Evolutionary conservation across 441 rosid species (phyloP), one percentile per base, ranked within the genome.

Genomic region (Erodium trifolium): DNA sequence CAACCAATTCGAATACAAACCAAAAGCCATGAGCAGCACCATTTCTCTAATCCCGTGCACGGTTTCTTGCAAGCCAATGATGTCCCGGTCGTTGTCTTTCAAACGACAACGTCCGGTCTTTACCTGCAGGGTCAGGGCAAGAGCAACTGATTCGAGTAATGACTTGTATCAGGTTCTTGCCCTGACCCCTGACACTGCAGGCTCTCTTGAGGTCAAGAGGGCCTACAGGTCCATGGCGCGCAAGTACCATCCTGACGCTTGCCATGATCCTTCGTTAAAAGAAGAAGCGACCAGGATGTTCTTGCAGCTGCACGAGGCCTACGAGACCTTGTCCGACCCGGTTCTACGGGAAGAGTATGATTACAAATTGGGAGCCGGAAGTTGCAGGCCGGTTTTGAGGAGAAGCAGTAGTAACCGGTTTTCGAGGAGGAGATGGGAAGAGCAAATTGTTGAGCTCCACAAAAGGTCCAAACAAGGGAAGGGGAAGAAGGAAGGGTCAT

Each of bases 181-280:
- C 51, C 51, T 45, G 51, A 45, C 51, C 13, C 51, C 51, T 0
- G 51, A 45, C 51, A n/a, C 51, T 45, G 51, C 13, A 45, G 51
- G 51, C 51, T n/a, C 51, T 45, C 13, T 9, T 13, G 51, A 45
- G n/a, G 51, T 45, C 51, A 45, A 45, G 51, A 45, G 51, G 51
- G 51, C 51, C 51, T 45, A 45, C 51, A 45, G 51, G 51, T 45
- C 51, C 51, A 45, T 45, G 51, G 51, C 51, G 13, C 51, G 51
- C 51, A 45, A 13, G 51, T 45, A 45, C 13, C 51, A 45, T 45
- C 51, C 51, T 45, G 51, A 45, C 51, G 51, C 13, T 10, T 45
- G 51, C 51, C 51, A 45, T 3, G 51, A 45, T 45, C 51, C 51
- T 45, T 45, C 13, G 0, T 2, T 45, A 10, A 45, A 45, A 10